Evolutionary conservation across 352 stramenopile species (phyloP), one percentile per base, ranked within the genome.

Genomic region (Globisporangium polare): DNA sequence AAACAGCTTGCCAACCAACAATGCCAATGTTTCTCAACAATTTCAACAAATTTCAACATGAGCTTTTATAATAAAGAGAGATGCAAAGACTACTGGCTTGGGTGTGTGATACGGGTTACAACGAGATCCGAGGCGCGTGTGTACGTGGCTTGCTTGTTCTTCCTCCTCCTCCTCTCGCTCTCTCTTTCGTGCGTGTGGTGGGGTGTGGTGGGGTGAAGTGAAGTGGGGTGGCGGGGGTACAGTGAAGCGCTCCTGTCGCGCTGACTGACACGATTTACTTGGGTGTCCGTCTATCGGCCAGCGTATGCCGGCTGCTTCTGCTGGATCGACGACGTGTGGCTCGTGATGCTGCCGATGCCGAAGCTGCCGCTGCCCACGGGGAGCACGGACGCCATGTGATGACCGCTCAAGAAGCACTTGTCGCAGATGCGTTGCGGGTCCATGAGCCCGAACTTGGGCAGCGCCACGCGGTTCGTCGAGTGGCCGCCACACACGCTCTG

Each of bases 401-500:
- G 70, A 12, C 83, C 83, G 47, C 74, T 86, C 26, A 92, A 51
- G 46, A 92, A 92, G 65, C 83, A 92, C 61, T 88, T 83, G 69
- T 92, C 83, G 55, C 83, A 92, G 57, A 92, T 76, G 35, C 83
- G 83, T 67, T 90, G 83, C 41, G 80, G 77, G 62, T 92, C 79
- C 12, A 74, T 71, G 13, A 92, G 71, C 18, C 69, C 79, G 61
- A 89, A 92, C 56, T 90, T 89, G 47, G 79, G 79, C 64, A 92
- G 65, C 58, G 83, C 74, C 33, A 92, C 81, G 56, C 83, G 81
- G 75, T 92, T 89, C 31, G 75, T 90, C 61, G 83, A 90, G 65
- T 92, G 83, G 50, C 77, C 78, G 45, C 68, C 75, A 65, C 83
- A 92, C 12, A 90, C 83, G 46, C 80, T 90, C 60, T 89, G 77